Conservation (phyloP, 1,284 basidiomycete genomes). For the Irpex sp. region DNA sequence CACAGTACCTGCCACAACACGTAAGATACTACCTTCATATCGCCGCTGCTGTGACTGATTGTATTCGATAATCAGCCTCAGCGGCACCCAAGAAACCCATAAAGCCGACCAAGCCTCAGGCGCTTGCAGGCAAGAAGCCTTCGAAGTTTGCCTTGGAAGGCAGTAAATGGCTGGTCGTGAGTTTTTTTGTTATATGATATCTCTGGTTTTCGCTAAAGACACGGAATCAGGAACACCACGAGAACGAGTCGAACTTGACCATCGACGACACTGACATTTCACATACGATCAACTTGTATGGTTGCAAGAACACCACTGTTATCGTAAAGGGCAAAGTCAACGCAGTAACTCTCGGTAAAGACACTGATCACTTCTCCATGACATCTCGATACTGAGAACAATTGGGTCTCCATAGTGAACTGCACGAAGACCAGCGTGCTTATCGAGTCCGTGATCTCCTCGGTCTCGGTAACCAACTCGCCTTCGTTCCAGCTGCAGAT, state of each 20-base stretch:
- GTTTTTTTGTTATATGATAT: conserved; percentile 21
- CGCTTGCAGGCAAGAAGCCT: conserved; percentile 85
- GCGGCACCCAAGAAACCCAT: conserved; percentile 56
- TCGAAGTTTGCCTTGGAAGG: conserved; percentile 88
- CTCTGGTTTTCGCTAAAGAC: not conserved
- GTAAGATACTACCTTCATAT: conserved; percentile 7
- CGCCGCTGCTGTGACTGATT: not conserved
- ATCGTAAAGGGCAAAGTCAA: conserved; percentile 94
- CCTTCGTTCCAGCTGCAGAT: conserved; percentile 94
- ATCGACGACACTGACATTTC: conserved; percentile 78
- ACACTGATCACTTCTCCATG: not conserved
- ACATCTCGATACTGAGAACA: not conserved
- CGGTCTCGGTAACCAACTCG: conserved; percentile 83
- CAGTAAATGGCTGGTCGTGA: conserved; percentile 89
- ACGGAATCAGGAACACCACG: conserved; percentile 79
- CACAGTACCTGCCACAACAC: conserved; percentile 46
- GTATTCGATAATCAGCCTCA: not conserved
- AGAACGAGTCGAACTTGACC: conserved; percentile 72
- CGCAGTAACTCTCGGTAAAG: conserved; percentile 83
- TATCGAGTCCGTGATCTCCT: conserved; percentile 88
- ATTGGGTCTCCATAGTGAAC: conserved; percentile 54
- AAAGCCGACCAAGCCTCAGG: conserved; percentile 78
- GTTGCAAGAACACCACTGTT: conserved; percentile 88
- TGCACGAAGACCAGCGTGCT: conserved; percentile 88
- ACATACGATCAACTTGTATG: conserved; percentile 88